Conservation (phyloP, 176 grass and related monocot genomes). For the Microstegium vimineum region DNA sequence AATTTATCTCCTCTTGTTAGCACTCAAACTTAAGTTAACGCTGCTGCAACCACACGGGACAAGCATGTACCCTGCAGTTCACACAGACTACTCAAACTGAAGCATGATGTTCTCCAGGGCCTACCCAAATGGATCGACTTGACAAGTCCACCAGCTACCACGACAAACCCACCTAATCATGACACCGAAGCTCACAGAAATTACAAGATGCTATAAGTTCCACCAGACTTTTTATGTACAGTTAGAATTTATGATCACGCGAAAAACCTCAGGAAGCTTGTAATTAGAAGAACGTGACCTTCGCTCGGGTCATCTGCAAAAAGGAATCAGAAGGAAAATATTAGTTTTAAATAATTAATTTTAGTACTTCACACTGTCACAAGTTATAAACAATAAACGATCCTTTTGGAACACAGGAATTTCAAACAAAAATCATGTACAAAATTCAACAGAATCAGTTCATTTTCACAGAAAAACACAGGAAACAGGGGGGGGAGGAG, state of each 20-base stretch:
- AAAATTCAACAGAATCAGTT: neutral
- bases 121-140: neutral
- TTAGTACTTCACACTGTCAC: neutral
- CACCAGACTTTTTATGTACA: slow-evolving; percentile 46
- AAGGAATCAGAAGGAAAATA: neutral
- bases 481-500: neutral
- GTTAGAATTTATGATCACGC: slow-evolving; percentile 9
- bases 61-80: neutral
- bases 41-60: neutral
- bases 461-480: neutral
- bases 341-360: neutral
- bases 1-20: slow-evolving; percentile 2
- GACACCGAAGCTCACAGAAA: neutral
- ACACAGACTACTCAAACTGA: slow-evolving; percentile 11
- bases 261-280: neutral
- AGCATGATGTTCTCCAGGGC: neutral
- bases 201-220: slow-evolving; percentile 35
- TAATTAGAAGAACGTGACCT: neutral
- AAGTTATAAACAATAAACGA: neutral
- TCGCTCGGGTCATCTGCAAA: slow-evolving; percentile 32
- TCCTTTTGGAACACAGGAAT: neutral
- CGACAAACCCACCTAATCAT: neutral
- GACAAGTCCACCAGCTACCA: neutral
- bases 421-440: neutral
- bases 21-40: neutral